Percentiles rank a stretch among this genome's conserved stretches.
These are phyloP conservation scores for Aeschynomene evenia DNA, from an alignment of 306 rosid genomes.

Conservation along the genomic window DNA sequence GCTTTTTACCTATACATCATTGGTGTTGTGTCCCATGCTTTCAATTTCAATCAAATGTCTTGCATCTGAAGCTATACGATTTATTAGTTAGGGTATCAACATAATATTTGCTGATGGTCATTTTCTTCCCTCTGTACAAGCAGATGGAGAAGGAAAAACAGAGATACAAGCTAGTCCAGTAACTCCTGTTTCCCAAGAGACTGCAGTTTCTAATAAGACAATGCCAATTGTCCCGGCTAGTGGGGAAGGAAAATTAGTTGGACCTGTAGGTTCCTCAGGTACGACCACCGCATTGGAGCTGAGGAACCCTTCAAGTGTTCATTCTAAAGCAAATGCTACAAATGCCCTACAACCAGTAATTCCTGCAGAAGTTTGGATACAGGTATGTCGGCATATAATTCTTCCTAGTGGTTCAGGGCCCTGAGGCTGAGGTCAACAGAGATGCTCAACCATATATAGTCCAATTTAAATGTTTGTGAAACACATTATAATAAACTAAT, in stretches of 20 bases:
- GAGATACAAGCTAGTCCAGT: slow-evolving; percentile 44
- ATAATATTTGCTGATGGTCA: slow-evolving; percentile 23
- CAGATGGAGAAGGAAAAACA: slow-evolving; percentile 62
- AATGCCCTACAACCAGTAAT: slow-evolving; percentile 42
- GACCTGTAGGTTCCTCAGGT: slow-evolving; percentile 56
- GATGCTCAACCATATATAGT: not conserved
- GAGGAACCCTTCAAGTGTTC: slow-evolving; percentile 45
- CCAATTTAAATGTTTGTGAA: not conserved
- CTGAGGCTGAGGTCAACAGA: no score
- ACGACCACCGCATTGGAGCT: slow-evolving; percentile 63
- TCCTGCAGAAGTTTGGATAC: slow-evolving; percentile 75
- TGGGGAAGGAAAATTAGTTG: slow-evolving; percentile 45
- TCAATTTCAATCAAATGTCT: not conserved
- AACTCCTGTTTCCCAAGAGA: slow-evolving; percentile 39
- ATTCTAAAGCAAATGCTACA: slow-evolving; percentile 37
- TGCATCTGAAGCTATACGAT: not conserved
- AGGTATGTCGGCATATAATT: slow-evolving; percentile 43
- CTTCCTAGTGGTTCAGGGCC: not conserved
- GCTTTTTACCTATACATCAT: not conserved
- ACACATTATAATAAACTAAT: not conserved
- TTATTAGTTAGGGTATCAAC: not conserved
- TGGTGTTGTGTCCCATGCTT: slow-evolving; percentile 22
- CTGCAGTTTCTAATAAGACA: slow-evolving; percentile 38
- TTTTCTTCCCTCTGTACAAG: slow-evolving; percentile 17
- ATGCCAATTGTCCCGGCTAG: slow-evolving; percentile 38